phyloP scores from a whole-genome alignment of 2,329 filamentous ascomycete genomes.

The Diaporthe longicolla region DNA sequence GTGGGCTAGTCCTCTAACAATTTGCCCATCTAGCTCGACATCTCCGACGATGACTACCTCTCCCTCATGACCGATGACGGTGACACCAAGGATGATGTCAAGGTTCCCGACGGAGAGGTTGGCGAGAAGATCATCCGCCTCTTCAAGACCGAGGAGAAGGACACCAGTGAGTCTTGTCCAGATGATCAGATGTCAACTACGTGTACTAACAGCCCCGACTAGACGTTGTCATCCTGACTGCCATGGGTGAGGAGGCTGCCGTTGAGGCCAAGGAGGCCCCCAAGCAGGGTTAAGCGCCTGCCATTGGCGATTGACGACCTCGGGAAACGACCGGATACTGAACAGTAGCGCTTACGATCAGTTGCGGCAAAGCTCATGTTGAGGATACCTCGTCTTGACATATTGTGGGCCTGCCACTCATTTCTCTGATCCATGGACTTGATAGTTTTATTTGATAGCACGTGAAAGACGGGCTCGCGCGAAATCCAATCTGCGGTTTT shows the following conservation, averaged over 20 bases:
- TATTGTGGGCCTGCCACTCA: slow-evolving; percentile 40
- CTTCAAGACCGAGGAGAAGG: slow-evolving; percentile 88
- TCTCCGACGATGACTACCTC: slow-evolving; percentile 94
- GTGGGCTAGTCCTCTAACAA: slow-evolving; percentile 21
- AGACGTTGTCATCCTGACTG: slow-evolving; percentile 93
- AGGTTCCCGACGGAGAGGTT: slow-evolving; percentile 89
- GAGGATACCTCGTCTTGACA: slow-evolving; percentile 40
- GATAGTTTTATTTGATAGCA: slow-evolving; percentile 43
- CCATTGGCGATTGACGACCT: slow-evolving; percentile 18
- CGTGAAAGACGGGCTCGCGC: slow-evolving; percentile 39
- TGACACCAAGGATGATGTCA: slow-evolving; percentile 94
- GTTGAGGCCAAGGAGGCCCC: slow-evolving; percentile 96
- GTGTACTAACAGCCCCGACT: slow-evolving; percentile 45
- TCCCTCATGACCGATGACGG: slow-evolving; percentile 92
- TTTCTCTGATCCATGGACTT: slow-evolving; percentile 43
- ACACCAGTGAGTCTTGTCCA: slow-evolving; percentile 80
- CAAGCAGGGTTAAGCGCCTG: slow-evolving; percentile 52
- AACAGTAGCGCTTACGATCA: slow-evolving; percentile 41
- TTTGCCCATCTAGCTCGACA: slow-evolving; percentile 77
- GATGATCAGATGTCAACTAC: neutral
- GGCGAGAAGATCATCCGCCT: slow-evolving; percentile 88
- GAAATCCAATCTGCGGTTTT: slow-evolving; percentile 40
- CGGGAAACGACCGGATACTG: slow-evolving; percentile 39
- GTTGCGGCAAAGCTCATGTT: slow-evolving; percentile 41
- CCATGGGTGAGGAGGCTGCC: slow-evolving; percentile 95